phyloP scores from a whole-genome alignment of 176 grass and related monocot genomes.

The Luzula sylvatica region DNA sequence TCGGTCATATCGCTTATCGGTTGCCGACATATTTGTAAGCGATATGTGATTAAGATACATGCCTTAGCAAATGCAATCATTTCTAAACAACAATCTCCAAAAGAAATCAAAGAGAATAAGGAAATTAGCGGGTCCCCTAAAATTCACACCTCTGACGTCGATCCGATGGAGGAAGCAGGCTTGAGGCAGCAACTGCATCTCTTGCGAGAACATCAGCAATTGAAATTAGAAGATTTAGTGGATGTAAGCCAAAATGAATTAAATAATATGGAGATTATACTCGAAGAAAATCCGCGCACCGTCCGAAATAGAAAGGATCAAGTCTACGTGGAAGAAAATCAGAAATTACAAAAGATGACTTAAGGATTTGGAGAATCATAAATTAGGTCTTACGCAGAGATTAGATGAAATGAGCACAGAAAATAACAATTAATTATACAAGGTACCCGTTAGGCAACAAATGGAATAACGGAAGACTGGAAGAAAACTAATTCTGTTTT shows the following conservation, averaged over 20 bases:
- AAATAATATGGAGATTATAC: constrained; percentile 9
- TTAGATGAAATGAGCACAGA: constrained; percentile 18
- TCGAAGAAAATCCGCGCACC: constrained; percentile 2
- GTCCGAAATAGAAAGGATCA: constrained; percentile 16
- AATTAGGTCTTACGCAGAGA: constrained; percentile 25
- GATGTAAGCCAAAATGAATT: constrained; percentile 2
- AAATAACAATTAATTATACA: constrained; percentile 22
- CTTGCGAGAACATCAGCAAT: constrained; percentile 16
- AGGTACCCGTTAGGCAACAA: too few species aligned
- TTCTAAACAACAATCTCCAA: too few species aligned
- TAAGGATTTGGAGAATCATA: constrained; percentile 27
- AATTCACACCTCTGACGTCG: too few species aligned
- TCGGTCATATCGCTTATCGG: too few species aligned
- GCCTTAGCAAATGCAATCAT: too few species aligned
- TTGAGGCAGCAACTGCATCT: constrained; percentile 26
- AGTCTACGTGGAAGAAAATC: constrained; percentile 6
- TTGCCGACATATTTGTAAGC: too few species aligned
- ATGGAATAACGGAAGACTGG: too few species aligned
- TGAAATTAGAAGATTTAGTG: constrained; percentile 5
- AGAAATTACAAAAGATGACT: constrained; percentile 10
- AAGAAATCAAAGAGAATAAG: too few species aligned
- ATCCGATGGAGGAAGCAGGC: constrained; percentile 16
- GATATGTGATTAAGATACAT: too few species aligned
- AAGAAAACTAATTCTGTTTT: too few species aligned
- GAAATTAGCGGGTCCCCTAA: too few species aligned